Percentiles rank a stretch among this genome's conserved stretches.
phyloP scores from a whole-genome alignment of 225 moss, liverwort and hornwort species.

The Pseudisothecium myosuroides region DNA sequence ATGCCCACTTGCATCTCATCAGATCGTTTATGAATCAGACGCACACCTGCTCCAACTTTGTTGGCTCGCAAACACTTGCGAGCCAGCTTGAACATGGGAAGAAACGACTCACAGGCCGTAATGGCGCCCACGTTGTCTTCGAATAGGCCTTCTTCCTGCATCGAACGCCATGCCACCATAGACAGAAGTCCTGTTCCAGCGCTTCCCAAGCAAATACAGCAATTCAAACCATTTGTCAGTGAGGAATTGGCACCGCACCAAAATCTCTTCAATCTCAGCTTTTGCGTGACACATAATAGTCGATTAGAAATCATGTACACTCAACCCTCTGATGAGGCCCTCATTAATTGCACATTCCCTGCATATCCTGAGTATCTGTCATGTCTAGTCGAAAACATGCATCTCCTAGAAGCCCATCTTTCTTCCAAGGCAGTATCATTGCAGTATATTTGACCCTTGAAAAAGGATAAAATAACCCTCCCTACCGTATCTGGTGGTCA shows the following conservation, averaged over 20 bases:
- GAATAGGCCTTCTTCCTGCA: slow-evolving; percentile 10
- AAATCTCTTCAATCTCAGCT: not conserved
- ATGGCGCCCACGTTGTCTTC: slow-evolving; percentile 6
- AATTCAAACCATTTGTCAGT: not conserved
- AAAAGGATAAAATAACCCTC: not conserved
- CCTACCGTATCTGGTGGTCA: not conserved
- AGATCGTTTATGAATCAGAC: slow-evolving; percentile 82
- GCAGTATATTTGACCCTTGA: not conserved
- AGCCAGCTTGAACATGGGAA: slow-evolving; percentile 83
- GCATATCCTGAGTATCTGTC: not conserved
- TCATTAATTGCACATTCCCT: not conserved
- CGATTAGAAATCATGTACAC: not conserved
- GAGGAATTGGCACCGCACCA: not conserved
- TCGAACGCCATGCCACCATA: slow-evolving; percentile 81
- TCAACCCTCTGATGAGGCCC: not conserved
- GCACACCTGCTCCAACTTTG: slow-evolving; percentile 48
- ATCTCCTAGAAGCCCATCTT: not conserved
- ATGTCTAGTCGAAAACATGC: not conserved
- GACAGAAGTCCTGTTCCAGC: slow-evolving; percentile 86
- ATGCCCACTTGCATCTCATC: slow-evolving; percentile 89
- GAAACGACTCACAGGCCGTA: slow-evolving; percentile 85
- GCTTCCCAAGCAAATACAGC: slow-evolving; percentile 20
- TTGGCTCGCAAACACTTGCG: slow-evolving; percentile 55
- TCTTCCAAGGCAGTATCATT: not conserved
- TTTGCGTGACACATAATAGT: not conserved